Evolutionary conservation across 352 stramenopile species (phyloP), one percentile per base, ranked within the genome.

Genomic region (Phytopythium cucurbitacearum): DNA sequence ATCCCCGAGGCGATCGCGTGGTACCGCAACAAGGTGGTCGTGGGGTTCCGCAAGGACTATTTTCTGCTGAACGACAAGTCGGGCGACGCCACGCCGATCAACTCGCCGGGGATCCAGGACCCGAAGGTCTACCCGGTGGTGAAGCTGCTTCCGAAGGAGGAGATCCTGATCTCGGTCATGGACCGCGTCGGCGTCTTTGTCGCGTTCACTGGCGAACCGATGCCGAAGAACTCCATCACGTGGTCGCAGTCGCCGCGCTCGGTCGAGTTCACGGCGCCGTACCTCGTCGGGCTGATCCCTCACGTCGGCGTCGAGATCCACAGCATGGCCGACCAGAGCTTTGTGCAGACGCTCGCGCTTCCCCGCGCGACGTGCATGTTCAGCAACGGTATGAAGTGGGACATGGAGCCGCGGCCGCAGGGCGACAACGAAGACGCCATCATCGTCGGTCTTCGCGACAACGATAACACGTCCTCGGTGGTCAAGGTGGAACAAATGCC

Each of bases 311-410:
- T 95, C 5, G 85, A 95, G 57, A 92, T 95, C 59, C 81, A 90
- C 62, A 86, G 78, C 52, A 64, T 73, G 0, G 75, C 60, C 28
- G 85, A 95, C 59, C 79, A 83, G 51, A 78, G 71, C 3, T 62
- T 92, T 43, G 82, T 95, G 49, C 85, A 95, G 62, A 85, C 72
- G 6, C 64, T 95, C 44, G 63, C 82, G 10, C 63, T 95, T 7
- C 66, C 71, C 28, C 69, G 75, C 16, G 84, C 71, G 5, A 71
- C 73, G 7, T 85, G 75, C 16, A 90, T 95, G 59, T 95, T 95
- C 61, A 73, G 75, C 42, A 95, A 95, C 58, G 85, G 85, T n/a
- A 95, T 95, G 85, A 95, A 95, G 64, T 95, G 82, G 63, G 82
- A 95, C 59, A 95, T 95, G 85, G 82, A 93, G 32, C 85, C 85